These are phyloP conservation scores for Melaleuca quinquenervia DNA, from an alignment of 345 rosid genomes.

Conservation along the genomic window DNA sequence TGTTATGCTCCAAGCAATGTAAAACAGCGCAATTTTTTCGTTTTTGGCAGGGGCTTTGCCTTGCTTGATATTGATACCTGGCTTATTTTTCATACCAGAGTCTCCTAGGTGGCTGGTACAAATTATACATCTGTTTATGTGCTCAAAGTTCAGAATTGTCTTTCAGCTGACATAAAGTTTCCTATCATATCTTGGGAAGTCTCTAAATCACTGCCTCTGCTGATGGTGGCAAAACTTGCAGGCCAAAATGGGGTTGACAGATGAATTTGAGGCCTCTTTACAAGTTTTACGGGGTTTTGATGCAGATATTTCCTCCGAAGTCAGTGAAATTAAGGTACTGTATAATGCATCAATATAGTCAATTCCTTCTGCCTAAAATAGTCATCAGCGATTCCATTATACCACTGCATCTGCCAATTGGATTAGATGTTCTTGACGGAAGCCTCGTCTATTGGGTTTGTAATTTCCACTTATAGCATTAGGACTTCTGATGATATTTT, in stretches of 20 bases:
- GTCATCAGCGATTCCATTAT: neutral
- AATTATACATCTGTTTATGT: neutral
- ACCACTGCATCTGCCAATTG: neutral
- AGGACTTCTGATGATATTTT: neutral
- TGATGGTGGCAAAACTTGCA: conserved; percentile 3
- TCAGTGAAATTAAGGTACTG: conserved; percentile 85
- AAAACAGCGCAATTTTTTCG: neutral
- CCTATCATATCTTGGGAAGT: neutral
- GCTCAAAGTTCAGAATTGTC: neutral
- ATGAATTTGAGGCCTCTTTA: conserved; percentile 87
- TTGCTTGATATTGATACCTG: conserved; percentile 57
- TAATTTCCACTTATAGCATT: neutral
- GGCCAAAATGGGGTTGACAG: conserved; percentile 97
- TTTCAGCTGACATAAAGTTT: neutral
- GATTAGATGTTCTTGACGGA: neutral
- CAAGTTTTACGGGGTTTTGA: conserved; percentile 96
- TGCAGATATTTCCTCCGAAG: conserved; percentile 75
- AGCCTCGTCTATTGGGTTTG: neutral
- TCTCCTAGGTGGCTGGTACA: conserved; percentile 84
- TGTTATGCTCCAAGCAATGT: neutral
- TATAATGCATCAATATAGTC: neutral
- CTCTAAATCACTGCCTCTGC: neutral
- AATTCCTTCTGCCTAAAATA: neutral
- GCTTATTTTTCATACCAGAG: conserved; percentile 67
- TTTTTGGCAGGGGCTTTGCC: conserved; percentile 49